Evolutionary conservation across 805 yeast species (phyloP), one percentile per base, ranked within the genome.

Genomic region (Wickerhamiella spandovensis): DNA sequence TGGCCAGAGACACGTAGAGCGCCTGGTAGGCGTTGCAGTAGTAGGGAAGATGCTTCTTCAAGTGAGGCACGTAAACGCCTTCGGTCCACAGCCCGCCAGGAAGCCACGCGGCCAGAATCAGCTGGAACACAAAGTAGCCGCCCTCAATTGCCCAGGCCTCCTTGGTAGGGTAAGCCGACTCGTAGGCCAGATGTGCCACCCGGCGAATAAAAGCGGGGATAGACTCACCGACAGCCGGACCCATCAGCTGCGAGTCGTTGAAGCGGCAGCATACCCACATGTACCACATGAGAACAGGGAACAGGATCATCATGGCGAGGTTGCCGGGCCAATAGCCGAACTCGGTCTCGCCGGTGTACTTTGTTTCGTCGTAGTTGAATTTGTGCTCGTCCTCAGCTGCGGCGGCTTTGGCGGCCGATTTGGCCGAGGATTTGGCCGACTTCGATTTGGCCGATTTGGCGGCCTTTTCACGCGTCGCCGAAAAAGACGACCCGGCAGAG

Each of bases 271-370:
- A 76, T 49, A 90, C 80, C 94, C 95, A 90, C 92, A 92, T 83
- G 69, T 92, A 92, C 74, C 82, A 86, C 98, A 92, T 92, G 62
- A 92, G 72, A 45, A 82, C 62, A 7, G 98, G 98, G 70, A 92
- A 92, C 2, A 95, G 95, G 44, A 78, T 63, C 81, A 90, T 78
- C 97, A 92, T 90, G 6, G 89, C 90, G 20, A 81, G 51, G 46
- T 87, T 95, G 51, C 98, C 98, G 6, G 73, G 67, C 23, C 94
- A 82, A 0, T 97, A 97, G 48, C 98, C 98, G 62, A 90, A 92
- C 59, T 92, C 97, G 20, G 45, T 50, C 47, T 58, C 61, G 32
- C 61, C 63, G 47, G 51, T 51, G 51, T 57, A 59, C 6, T 37
- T 49, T 15, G 61, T 59, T 39, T 54, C 55, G 43, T 58, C 63